A percentile compares a stretch with the other conserved stretches of the same genome.
These are phyloP conservation scores for Bonnemaisonia californica DNA, from an alignment of 31 red algal species.

Conservation along the genomic window DNA sequence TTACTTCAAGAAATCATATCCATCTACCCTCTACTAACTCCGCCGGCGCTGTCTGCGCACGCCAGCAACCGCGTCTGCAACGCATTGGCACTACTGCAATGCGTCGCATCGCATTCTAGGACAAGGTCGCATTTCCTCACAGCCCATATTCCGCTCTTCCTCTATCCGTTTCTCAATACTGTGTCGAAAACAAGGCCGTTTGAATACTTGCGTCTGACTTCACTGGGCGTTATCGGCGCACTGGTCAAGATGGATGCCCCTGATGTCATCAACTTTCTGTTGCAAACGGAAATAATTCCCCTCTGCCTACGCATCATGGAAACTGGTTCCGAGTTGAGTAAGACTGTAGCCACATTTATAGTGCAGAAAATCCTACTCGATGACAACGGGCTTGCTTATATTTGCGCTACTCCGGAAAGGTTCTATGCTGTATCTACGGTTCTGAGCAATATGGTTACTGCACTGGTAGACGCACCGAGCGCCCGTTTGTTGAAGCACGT, in stretches of 20 bases:
- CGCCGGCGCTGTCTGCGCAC: conserved; percentile 95
- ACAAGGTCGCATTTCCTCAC: conserved; percentile 89
- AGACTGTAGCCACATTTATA: conserved; percentile 99
- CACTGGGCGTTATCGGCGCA: conserved; percentile 97
- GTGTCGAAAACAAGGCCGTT: conserved; percentile 98
- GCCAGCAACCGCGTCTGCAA: conserved; percentile 98
- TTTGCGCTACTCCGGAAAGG: conserved; percentile 95
- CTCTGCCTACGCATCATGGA: conserved; percentile 98
- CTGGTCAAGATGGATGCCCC: conserved; percentile 99
- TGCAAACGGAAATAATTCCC: conserved; percentile 98
- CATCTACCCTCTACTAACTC: conserved; percentile 95
- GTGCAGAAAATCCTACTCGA: conserved; percentile 98
- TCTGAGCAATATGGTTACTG: conserved; percentile 90
- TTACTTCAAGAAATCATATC: conserved; percentile 97
- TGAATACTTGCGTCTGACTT: conserved; percentile 97
- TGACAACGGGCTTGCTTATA: conserved; percentile 91
- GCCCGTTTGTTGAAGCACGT: conserved; percentile 95
- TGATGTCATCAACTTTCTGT: conserved; percentile 96
- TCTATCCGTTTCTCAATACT: conserved; percentile 99
- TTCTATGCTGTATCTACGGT: conserved; percentile 98
- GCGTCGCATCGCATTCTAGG: conserved; percentile 90
- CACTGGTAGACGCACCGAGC: conserved; percentile 82
- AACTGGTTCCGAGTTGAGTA: conserved; percentile 96
- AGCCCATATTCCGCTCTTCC: conserved; percentile 97
- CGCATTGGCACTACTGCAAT: conserved; percentile 93